phyloP scores from a whole-genome alignment of 2,329 filamentous ascomycete species.

The Fusarium staphyleae region DNA sequence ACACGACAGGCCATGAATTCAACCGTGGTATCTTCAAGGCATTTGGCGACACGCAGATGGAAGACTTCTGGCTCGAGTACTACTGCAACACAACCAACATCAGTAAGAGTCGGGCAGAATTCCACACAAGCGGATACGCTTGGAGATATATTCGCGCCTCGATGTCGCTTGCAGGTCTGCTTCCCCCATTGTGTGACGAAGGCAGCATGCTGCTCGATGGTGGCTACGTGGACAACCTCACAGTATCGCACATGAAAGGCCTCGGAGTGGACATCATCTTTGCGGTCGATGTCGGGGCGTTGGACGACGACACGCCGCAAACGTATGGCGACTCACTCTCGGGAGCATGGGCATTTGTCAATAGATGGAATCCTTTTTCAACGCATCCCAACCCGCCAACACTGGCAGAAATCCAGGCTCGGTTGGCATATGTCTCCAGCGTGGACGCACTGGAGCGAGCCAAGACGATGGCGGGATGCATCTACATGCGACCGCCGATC shows the following conservation, averaged over 20 bases:
- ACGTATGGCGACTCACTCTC: slow-evolving; percentile 92
- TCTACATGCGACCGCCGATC: slow-evolving; percentile 96
- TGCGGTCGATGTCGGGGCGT: slow-evolving; percentile 89
- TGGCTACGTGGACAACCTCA: slow-evolving; percentile 96
- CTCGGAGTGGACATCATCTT: slow-evolving; percentile 94
- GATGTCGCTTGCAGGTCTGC: slow-evolving; percentile 91
- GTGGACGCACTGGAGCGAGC: slow-evolving; percentile 94
- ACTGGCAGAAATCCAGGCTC: slow-evolving; percentile 91
- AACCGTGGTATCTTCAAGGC: slow-evolving; percentile 99
- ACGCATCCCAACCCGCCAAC: slow-evolving; percentile 90
- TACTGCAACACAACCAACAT: slow-evolving; percentile 99
- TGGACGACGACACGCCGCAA: slow-evolving; percentile 93
- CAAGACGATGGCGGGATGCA: slow-evolving; percentile 87
- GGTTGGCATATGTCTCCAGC: slow-evolving; percentile 92
- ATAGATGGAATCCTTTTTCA: slow-evolving; percentile 97
- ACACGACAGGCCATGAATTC: slow-evolving; percentile 98
- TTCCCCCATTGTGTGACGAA: slow-evolving; percentile 95
- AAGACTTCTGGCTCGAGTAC: slow-evolving; percentile 98
- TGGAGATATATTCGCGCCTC: slow-evolving; percentile 97
- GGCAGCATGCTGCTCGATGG: slow-evolving; percentile 96
- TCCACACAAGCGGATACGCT: slow-evolving; percentile 94
- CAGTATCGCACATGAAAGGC: slow-evolving; percentile 95
- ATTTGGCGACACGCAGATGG: slow-evolving; percentile 95
- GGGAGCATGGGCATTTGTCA: slow-evolving; percentile 92
- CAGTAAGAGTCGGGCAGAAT: slow-evolving; percentile 88